Base-by-base conservation (phyloP, 1,284 basidiomycete species). In the Rhodotorula sp. region DNA sequence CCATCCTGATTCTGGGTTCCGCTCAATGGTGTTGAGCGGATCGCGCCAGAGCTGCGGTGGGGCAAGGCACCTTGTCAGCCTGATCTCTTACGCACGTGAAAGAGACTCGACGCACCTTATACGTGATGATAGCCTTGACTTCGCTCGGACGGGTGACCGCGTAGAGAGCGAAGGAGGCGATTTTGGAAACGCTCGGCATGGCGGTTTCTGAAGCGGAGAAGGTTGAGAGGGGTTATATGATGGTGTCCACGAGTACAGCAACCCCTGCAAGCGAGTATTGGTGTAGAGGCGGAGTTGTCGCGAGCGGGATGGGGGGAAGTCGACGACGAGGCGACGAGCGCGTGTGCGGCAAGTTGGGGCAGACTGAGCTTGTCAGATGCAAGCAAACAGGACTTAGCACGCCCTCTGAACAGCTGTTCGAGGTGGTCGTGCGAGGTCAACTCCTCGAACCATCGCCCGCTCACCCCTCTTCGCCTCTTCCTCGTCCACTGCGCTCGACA, bases 1-100 rank as follows among this genome's bases (percentile, higher is more conserved):
- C 74, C 64, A 68, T 64, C 74, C 74, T 3, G 76, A 76, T 30
- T 78, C 76, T 13, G 80, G 78, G 70, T 81, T 77, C 59, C 71
- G 59, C 65, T 77, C 78, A 74, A 82, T 80, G 63, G 77, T 77
- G 77, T 81, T 80, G 56, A 80, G 76, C 22, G 81, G 81, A 67
- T 82, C 81, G 56, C 80, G 78, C 81, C 81, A 82, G 48, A 82
- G 22, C 68, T 70, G 48, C 11, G 7, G 20, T 3, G 2, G 24
- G 32, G 11, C 20, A 27, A 2, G n/a, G 27, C 1, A 30, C 4
- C n/a, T 13, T 8, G 44, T 55, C 53, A 47, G n/a, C n/a, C 19
- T 2, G 2, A 9, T 11, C 48, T 9, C 13, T 7, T 19, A 8
- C 20, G 4, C 19, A 2, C 19, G n/a, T 34, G 49, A 19, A 13